Evolutionary conservation across 2,329 filamentous ascomycete genomes (phyloP).

Genomic region (Aspergillus sojae): DNA sequence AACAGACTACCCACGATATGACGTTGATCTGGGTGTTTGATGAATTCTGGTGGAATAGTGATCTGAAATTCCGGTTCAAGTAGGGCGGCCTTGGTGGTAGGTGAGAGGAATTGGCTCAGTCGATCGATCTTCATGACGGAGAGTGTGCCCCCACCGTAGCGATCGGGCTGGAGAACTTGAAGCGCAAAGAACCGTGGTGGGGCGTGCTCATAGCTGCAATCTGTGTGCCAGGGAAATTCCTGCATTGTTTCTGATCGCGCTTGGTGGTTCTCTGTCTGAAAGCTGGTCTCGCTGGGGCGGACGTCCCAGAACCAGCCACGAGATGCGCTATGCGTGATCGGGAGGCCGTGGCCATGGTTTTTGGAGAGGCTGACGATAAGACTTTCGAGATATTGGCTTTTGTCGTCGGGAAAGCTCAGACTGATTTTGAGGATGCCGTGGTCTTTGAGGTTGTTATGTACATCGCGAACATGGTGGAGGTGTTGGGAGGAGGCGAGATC

Average conservation of each 20-base stretch:
- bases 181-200: slow-evolving; percentile 47
- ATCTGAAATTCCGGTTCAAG: background rate
- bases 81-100: background rate
- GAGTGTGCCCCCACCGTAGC: slow-evolving; percentile 12
- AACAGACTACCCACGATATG: background rate
- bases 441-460: background rate
- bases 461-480: background rate
- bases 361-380: slow-evolving; percentile 40
- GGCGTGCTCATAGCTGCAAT: slow-evolving; percentile 47
- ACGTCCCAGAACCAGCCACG: slow-evolving; percentile 52
- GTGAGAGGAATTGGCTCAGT: background rate
- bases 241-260: slow-evolving; percentile 49
- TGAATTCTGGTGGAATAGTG: background rate
- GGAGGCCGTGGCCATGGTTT: slow-evolving; percentile 39
- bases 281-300: slow-evolving; percentile 37
- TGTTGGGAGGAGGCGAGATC: background rate
- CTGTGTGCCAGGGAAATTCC: slow-evolving; percentile 50
- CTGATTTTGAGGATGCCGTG: slow-evolving; percentile 42
- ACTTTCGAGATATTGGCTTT: slow-evolving; percentile 38
- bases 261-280: slow-evolving; percentile 26
- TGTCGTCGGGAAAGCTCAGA: slow-evolving; percentile 35
- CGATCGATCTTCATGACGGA: background rate
- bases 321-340: slow-evolving; percentile 45
- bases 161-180: slow-evolving; percentile 46
- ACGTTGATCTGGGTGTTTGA: background rate